Percentiles rank a stretch among this genome's conserved stretches.
These are phyloP conservation scores for Ciborinia camelliae DNA, from an alignment of 2,329 filamentous ascomycete genomes.

Conservation along the genomic window DNA sequence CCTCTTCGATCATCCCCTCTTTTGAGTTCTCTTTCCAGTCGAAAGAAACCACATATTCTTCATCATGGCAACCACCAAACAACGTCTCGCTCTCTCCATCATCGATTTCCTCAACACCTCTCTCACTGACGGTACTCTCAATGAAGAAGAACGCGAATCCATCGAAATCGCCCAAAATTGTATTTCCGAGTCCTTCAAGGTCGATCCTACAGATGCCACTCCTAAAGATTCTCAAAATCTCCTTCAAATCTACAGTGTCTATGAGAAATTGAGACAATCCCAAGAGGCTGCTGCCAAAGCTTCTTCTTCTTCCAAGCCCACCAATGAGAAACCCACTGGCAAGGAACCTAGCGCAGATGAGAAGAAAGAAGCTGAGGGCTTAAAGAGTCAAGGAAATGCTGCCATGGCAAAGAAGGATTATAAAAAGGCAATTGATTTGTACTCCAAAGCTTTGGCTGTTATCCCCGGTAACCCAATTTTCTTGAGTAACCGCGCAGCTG, in stretches of 20 bases:
- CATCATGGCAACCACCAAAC: conserved; percentile 41
- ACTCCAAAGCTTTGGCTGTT: conserved; percentile 80
- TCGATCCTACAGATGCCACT: conserved; percentile 76
- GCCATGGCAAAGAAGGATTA: conserved; percentile 97
- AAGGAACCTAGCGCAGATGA: conserved; percentile 46
- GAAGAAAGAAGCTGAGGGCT: conserved; percentile 77
- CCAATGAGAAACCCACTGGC: conserved; percentile 41
- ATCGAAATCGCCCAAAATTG: conserved; percentile 93
- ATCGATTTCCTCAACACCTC: conserved; percentile 90
- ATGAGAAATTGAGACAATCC: conserved; percentile 79
- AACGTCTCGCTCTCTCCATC: conserved; percentile 95
- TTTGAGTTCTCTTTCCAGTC: not conserved
- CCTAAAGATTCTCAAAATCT: conserved; percentile 86
- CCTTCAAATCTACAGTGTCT: conserved; percentile 87
- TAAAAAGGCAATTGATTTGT: conserved; percentile 73
- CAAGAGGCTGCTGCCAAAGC: conserved; percentile 40
- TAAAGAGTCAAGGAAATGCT: conserved; percentile 89
- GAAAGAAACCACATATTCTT: not conserved
- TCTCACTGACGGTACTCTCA: conserved; percentile 81
- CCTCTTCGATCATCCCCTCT: not conserved
- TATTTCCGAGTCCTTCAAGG: conserved; percentile 92
- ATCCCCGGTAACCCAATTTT: conserved; percentile 89
- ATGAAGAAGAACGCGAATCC: conserved; percentile 83
- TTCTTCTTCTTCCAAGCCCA: conserved; percentile 43
- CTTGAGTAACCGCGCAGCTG: conserved; percentile 94